These are phyloP conservation scores for Nicotiana paniculata DNA, from an alignment of 257 asterid genomes.

Conservation along the genomic window DNA sequence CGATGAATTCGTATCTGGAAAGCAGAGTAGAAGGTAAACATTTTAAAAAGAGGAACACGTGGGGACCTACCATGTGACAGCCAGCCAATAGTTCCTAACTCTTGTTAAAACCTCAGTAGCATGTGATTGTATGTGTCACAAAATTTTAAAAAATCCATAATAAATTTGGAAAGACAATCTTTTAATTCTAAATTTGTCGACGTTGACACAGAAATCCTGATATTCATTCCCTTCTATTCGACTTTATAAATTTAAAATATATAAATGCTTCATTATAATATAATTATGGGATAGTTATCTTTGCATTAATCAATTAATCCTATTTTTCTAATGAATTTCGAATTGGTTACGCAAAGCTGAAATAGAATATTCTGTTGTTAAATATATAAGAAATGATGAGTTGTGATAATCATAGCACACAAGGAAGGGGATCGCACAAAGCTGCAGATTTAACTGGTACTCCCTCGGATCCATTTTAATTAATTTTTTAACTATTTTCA, in stretches of 20 bases:
- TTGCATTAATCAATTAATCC: not conserved
- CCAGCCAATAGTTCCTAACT: conserved; percentile 4
- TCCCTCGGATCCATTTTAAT: too few relatives aligned
- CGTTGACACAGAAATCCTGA: not conserved
- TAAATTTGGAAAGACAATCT: not conserved
- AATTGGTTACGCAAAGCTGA: not conserved
- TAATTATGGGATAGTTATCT: not conserved
- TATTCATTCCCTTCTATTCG: not conserved
- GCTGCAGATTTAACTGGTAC: too few relatives aligned
- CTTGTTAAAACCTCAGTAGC: not conserved
- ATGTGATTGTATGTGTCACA: not conserved
- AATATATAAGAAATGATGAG: not conserved
- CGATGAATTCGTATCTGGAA: not conserved
- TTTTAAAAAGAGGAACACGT: not conserved
- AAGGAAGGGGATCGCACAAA: too few relatives aligned
- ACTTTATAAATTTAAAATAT: too few relatives aligned
- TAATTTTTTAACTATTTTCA: too few relatives aligned
- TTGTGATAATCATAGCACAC: too few relatives aligned
- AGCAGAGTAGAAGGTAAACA: not conserved
- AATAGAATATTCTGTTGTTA: not conserved
- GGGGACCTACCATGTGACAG: not conserved
- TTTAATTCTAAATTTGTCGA: not conserved
- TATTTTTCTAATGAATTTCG: not conserved
- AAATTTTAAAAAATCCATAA: not conserved
- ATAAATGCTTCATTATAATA: not conserved